Conservation (phyloP, 495 filamentous ascomycete genomes). For the Jackrogersella multiformis region DNA sequence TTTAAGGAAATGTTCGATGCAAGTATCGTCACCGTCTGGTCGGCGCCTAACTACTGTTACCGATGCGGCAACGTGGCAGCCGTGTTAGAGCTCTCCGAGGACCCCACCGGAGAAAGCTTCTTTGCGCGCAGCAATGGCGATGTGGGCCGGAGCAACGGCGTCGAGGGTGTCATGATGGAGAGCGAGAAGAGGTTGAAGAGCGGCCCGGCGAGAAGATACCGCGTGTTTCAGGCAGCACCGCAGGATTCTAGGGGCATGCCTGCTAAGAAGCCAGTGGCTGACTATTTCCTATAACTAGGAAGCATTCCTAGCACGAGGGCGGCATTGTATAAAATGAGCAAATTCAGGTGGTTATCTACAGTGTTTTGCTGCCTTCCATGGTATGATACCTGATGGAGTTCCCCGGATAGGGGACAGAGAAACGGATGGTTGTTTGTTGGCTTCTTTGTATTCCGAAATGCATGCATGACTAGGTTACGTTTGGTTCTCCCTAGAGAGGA, state of each 20-base stretch:
- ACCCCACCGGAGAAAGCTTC: constrained; percentile 77
- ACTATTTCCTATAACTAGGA: constrained; percentile 81
- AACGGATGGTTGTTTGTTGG: constrained; percentile 4
- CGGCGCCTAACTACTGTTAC: constrained; percentile 98
- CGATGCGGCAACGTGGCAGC: constrained; percentile 97
- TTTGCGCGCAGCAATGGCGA: constrained; percentile 85
- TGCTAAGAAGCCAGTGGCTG: constrained; percentile 96
- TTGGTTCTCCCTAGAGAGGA: not conserved
- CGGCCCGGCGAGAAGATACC: constrained; percentile 89
- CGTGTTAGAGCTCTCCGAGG: constrained; percentile 91
- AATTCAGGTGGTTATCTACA: constrained; percentile 1
- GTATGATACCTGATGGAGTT: constrained; percentile 30
- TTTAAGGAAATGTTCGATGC: constrained; percentile 99
- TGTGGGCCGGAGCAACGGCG: constrained; percentile 61
- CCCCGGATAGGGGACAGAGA: constrained; percentile 7
- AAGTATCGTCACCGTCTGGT: constrained; percentile 96
- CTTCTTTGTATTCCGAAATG: constrained; percentile 11
- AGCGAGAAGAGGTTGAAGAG: constrained; percentile 52
- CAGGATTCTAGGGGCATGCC: constrained; percentile 98
- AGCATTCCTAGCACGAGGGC: not conserved
- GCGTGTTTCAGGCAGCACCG: constrained; percentile 96
- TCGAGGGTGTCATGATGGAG: constrained; percentile 54
- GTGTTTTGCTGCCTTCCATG: constrained; percentile 12
- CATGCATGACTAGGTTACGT: constrained; percentile 10
- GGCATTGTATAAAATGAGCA: constrained; percentile 32